Percentiles rank a stretch among this genome's conserved stretches.
Evolutionary conservation across 495 filamentous ascomycete species (phyloP).

Genomic region (Penicillium paxilli): DNA sequence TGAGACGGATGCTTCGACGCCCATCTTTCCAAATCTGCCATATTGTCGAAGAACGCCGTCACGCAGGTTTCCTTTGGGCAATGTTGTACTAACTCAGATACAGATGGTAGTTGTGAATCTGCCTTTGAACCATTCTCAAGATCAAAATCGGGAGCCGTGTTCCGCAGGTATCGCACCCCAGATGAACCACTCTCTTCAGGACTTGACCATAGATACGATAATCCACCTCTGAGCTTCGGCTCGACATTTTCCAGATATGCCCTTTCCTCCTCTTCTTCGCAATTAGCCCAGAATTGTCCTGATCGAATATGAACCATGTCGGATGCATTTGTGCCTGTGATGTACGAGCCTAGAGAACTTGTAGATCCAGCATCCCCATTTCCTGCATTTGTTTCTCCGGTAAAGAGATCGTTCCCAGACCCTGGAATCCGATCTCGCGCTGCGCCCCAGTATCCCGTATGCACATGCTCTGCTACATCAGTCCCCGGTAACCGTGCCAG

Average conservation of each 20-base stretch:
- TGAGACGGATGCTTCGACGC: constrained; percentile 20
- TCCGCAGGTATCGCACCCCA: constrained; percentile 14
- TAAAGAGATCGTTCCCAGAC: constrained; percentile 13
- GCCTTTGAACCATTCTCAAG: neutral
- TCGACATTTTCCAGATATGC: constrained; percentile 11
- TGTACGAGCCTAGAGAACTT: neutral
- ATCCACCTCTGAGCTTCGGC: constrained; percentile 12
- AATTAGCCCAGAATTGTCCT: constrained; percentile 21
- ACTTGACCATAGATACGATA: constrained; percentile 14
- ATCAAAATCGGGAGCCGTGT: neutral
- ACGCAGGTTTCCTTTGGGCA: constrained; percentile 19
- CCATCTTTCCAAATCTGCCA: constrained; percentile 19
- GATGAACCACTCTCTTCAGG: constrained; percentile 5
- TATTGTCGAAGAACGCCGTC: constrained; percentile 19
- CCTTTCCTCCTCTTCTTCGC: constrained; percentile 2
- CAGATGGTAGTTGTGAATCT: too few species aligned
- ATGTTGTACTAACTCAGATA: too few species aligned
- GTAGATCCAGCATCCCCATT: neutral
- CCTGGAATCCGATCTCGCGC: constrained; percentile 24
- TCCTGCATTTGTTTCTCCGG: neutral
- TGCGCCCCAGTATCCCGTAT: constrained; percentile 28
- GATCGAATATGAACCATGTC: constrained; percentile 24
- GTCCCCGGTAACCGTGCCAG: constrained; percentile 10
- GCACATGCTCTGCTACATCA: constrained; percentile 5
- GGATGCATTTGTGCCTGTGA: constrained; percentile 13